Evolutionary conservation across 2,329 filamentous ascomycete genomes (phyloP).

Genomic region (Xylaria sp.): DNA sequence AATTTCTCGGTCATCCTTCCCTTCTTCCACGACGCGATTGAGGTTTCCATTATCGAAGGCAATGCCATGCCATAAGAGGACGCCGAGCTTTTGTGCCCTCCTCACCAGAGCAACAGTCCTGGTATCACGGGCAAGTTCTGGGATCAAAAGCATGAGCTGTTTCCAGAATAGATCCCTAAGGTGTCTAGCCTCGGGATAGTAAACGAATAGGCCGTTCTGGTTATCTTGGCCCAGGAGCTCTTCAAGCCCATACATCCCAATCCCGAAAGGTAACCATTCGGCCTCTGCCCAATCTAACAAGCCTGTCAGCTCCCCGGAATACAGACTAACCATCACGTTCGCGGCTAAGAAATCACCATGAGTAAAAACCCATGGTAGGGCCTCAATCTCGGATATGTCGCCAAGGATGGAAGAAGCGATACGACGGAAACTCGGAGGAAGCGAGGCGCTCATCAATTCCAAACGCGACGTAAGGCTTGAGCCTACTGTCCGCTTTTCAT

Average conservation of each 20-base stretch:
- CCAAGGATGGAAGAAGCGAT: conserved; percentile 45
- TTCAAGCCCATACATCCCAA: conserved; percentile 70
- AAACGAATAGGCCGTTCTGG: conserved; percentile 53
- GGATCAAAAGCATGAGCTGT: conserved; percentile 51
- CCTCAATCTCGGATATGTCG: conserved; percentile 52
- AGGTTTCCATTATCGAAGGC: conserved; percentile 71
- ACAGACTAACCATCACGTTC: conserved; percentile 65
- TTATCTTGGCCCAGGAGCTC: conserved; percentile 63
- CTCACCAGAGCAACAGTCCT: conserved; percentile 50
- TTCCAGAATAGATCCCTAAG: conserved; percentile 65
- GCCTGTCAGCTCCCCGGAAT: conserved; percentile 60
- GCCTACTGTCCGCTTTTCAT: conserved; percentile 53
- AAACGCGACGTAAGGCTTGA: conserved; percentile 55
- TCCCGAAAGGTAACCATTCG: conserved; percentile 69
- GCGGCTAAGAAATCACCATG: conserved; percentile 70
- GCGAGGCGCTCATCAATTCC: conserved; percentile 49
- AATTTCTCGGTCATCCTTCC: conserved; percentile 64
- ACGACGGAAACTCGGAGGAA: conserved; percentile 53
- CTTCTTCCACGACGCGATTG: conserved; percentile 65
- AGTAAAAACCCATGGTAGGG: conserved; percentile 65
- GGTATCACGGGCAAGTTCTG: conserved; percentile 48
- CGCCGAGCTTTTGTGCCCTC: conserved; percentile 62
- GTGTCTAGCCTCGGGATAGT: conserved; percentile 56
- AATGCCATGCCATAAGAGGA: conserved; percentile 72
- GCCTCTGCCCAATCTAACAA: conserved; percentile 74